Conservation (phyloP, 2,329 filamentous ascomycete genomes). For the Pseudogymnoascus destructans region DNA sequence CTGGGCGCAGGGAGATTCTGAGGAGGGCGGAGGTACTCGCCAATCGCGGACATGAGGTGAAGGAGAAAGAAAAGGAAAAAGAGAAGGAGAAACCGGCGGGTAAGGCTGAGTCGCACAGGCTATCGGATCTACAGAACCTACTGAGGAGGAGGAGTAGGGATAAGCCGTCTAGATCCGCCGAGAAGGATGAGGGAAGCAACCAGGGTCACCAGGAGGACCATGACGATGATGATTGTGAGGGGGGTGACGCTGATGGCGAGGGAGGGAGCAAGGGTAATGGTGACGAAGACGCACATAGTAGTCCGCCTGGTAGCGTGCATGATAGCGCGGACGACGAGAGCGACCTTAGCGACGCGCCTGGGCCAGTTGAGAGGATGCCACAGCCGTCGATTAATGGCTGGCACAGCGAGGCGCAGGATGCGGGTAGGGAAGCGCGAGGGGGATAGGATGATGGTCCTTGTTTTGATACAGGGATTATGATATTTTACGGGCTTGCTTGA, state of each 20-base stretch:
- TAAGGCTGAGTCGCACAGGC: background rate
- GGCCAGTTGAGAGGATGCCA: background rate
- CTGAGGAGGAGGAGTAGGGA: background rate
- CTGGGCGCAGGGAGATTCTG: conserved; percentile 34
- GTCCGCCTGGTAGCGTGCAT: conserved; percentile 28
- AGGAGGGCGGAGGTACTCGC: conserved; percentile 42
- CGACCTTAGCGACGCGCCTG: conserved; percentile 37
- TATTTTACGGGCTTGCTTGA: background rate
- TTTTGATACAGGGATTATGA: background rate
- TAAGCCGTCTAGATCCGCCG: background rate
- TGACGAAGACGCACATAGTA: conserved; percentile 2
- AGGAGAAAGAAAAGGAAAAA: conserved; percentile 15
- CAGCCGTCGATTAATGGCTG: conserved; percentile 2
- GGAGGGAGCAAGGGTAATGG: conserved; percentile 8
- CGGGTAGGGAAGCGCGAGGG: background rate
- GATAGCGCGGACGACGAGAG: conserved; percentile 42
- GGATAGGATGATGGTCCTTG: background rate
- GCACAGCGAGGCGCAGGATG: background rate
- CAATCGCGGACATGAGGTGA: conserved; percentile 12
- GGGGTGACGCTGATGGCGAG: background rate
- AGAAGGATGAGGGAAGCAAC: background rate
- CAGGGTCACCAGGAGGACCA: background rate
- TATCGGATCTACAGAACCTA: background rate
- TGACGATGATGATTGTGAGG: background rate
- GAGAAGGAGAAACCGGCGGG: conserved; percentile 17